Evolutionary conservation across 257 asterid species (phyloP).

Genomic region (Solanum phureja): DNA sequence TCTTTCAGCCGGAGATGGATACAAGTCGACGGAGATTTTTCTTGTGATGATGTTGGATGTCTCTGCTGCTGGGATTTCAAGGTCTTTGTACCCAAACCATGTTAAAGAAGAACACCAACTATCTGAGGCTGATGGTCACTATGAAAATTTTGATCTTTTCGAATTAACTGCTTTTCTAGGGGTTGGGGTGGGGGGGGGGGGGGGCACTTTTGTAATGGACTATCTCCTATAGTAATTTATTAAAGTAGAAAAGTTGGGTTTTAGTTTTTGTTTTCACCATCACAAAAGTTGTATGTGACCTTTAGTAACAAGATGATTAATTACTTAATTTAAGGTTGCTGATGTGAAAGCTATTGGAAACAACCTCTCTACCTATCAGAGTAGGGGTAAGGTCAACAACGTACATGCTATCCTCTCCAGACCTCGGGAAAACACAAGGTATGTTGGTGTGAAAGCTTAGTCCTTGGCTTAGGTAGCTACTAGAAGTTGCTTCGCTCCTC

Average conservation of each 20-base stretch:
- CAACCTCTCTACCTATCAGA: background rate
- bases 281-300: background rate
- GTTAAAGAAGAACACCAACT: background rate
- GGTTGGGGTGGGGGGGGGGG: background rate
- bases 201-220: background rate
- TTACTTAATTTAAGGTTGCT: background rate
- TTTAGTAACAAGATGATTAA: background rate
- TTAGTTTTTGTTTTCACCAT: background rate
- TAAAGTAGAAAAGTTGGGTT: background rate
- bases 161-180: background rate
- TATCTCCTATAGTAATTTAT: background rate
- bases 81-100: background rate
- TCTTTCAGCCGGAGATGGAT: conserved; percentile 80
- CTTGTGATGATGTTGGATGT: conserved; percentile 20
- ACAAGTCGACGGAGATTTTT: conserved; percentile 90
- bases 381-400: background rate
- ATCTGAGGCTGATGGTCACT: background rate
- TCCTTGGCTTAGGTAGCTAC: background rate
- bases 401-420: background rate
- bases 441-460: background rate
- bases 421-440: too few relatives aligned
- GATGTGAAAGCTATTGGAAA: background rate
- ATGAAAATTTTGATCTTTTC: background rate
- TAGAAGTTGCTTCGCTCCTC: background rate
- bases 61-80: background rate